These are phyloP conservation scores for Cyclotella sp. DNA, from an alignment of 108 stramenopile genomes.

Conservation along the genomic window DNA sequence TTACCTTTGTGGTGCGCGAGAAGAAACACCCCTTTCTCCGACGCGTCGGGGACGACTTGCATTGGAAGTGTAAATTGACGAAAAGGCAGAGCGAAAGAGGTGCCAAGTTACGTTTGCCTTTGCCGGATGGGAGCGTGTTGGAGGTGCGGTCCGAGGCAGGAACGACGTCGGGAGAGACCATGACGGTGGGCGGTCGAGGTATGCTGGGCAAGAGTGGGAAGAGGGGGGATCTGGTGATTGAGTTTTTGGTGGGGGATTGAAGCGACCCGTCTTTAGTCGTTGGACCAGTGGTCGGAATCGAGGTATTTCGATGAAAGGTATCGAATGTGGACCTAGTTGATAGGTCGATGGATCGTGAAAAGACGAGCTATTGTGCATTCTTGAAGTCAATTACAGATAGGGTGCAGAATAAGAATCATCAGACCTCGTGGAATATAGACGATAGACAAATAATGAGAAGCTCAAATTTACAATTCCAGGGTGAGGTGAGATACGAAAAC, in stretches of 20 bases:
- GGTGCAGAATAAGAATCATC: too few species aligned
- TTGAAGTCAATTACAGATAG: too few species aligned
- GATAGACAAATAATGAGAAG: too few species aligned
- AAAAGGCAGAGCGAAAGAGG: conserved; percentile 54
- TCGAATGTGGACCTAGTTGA: too few species aligned
- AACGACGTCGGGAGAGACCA: conserved; percentile 47
- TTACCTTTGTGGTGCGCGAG: conserved; percentile 78
- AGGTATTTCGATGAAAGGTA: too few species aligned
- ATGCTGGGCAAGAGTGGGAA: conserved; percentile 72
- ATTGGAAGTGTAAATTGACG: conserved; percentile 59
- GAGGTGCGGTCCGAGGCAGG: conserved; percentile 49
- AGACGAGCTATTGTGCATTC: too few species aligned
- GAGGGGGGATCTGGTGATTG: conserved; percentile 71
- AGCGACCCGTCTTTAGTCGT: too few species aligned
- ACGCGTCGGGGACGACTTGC: conserved; percentile 66
- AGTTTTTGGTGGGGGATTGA: conserved; percentile 51
- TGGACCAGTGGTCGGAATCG: too few species aligned
- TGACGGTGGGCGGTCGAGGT: conserved; percentile 66
- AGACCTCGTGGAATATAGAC: too few species aligned
- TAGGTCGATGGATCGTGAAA: too few species aligned
- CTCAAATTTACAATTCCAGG: too few species aligned
- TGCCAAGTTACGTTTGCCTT: conserved; percentile 54
- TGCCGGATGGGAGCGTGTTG: conserved; percentile 70
- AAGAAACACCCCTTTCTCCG: conserved; percentile 66
- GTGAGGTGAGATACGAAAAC: too few species aligned